A percentile compares a stretch with the other conserved stretches of the same genome.
Conservation (phyloP, 2,329 filamentous ascomycete genomes). For the Aspergillus fumigatiaffinis region DNA sequence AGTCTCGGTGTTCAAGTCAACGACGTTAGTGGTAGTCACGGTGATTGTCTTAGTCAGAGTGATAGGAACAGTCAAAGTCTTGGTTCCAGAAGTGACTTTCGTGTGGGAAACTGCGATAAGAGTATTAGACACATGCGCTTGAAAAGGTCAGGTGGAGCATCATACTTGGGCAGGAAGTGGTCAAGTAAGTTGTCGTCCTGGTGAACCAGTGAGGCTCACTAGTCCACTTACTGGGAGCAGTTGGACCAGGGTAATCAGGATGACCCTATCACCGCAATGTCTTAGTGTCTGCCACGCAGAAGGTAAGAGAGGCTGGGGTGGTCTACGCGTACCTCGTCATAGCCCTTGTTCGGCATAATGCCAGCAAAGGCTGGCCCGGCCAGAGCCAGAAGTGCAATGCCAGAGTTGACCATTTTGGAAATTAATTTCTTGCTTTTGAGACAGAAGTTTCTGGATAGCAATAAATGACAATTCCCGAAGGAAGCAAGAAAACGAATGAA, state of each 20-base stretch:
- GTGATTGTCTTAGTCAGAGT: slow-evolving; percentile 31
- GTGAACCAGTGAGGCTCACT: slow-evolving; percentile 19
- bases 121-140: not conserved
- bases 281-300: not conserved
- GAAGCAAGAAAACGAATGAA: slow-evolving; percentile 21
- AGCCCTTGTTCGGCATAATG: slow-evolving; percentile 24
- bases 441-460: slow-evolving; percentile 14
- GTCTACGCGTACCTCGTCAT: slow-evolving; percentile 6
- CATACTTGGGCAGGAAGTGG: slow-evolving; percentile 34
- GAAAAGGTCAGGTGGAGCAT: not conserved
- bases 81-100: slow-evolving; percentile 26
- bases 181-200: slow-evolving; percentile 31
- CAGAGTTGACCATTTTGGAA: slow-evolving; percentile 34
- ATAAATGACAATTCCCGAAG: slow-evolving; percentile 4
- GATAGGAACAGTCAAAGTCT: slow-evolving; percentile 26
- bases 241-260: not conserved
- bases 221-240: not conserved
- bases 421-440: slow-evolving; percentile 5
- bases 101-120: slow-evolving; percentile 25
- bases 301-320: not conserved
- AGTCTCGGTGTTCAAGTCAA: slow-evolving; percentile 15
- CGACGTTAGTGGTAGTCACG: slow-evolving; percentile 24
- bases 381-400: slow-evolving; percentile 33
- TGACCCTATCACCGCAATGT: not conserved
- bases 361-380: slow-evolving; percentile 34